Percentiles rank a stretch among this genome's conserved stretches.
phyloP scores from a whole-genome alignment of 2,329 filamentous ascomycete genomes.

The Didymella pomorum region DNA sequence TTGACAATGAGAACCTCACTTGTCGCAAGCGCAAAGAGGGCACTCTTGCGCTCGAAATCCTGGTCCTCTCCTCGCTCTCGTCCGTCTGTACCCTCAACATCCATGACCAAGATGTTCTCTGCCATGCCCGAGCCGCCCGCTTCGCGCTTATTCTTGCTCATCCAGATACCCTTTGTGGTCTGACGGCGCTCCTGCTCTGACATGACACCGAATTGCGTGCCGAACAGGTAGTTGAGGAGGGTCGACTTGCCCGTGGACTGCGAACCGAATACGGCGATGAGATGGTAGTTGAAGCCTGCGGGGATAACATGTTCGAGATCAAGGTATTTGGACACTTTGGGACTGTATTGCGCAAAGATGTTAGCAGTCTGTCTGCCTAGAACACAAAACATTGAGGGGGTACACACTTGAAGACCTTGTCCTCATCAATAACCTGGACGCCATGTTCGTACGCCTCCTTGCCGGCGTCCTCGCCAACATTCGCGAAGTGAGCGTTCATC shows the following conservation, averaged over 20 bases:
- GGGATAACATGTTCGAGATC: slow-evolving; percentile 79
- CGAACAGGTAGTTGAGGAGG: slow-evolving; percentile 92
- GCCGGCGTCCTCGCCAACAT: slow-evolving; percentile 69
- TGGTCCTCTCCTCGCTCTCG: slow-evolving; percentile 97
- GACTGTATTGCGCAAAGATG: slow-evolving; percentile 58
- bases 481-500: slow-evolving; percentile 84
- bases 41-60: slow-evolving; percentile 98
- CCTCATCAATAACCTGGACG: slow-evolving; percentile 94
- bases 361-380: slow-evolving; percentile 30
- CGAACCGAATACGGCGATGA: slow-evolving; percentile 98
- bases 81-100: slow-evolving; percentile 97
- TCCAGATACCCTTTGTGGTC: slow-evolving; percentile 99
- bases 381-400: neutral
- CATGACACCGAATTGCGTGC: slow-evolving; percentile 97
- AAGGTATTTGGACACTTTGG: slow-evolving; percentile 82
- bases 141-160: slow-evolving; percentile 90
- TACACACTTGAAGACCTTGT: slow-evolving; percentile 94
- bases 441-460: slow-evolving; percentile 84
- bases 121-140: slow-evolving; percentile 72
- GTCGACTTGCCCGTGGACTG: slow-evolving; percentile 99
- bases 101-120: slow-evolving; percentile 98
- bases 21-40: slow-evolving; percentile 93
- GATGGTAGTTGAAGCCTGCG: slow-evolving; percentile 97
- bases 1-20: slow-evolving; percentile 98
- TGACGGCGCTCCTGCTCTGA: slow-evolving; percentile 91